Percentiles rank a stretch among this genome's conserved stretches.
Evolutionary conservation across 768 basidiomycete species (phyloP).

Genomic region (Paxillus involutus): DNA sequence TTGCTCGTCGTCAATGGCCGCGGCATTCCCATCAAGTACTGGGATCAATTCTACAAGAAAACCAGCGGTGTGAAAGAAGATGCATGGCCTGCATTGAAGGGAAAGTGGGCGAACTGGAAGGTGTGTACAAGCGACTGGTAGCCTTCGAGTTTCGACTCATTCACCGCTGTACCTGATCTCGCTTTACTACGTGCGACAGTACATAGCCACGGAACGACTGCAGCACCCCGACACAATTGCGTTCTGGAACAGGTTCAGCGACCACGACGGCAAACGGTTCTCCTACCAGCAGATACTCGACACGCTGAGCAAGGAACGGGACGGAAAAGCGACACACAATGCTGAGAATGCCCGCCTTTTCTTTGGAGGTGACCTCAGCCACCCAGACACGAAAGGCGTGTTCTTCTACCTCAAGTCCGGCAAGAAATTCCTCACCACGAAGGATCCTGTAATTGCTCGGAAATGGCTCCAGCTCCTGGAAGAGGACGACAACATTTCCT

Average conservation of each 20-base stretch:
- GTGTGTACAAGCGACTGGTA: background rate
- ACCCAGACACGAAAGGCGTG: too few relatives aligned
- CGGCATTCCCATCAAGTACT: conserved; percentile 13
- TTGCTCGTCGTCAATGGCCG: background rate
- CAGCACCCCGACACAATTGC: too few relatives aligned
- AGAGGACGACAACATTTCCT: too few relatives aligned
- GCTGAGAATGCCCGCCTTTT: background rate
- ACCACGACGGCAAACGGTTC: background rate
- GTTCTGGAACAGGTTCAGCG: background rate
- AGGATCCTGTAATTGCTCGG: too few relatives aligned
- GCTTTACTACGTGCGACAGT: background rate
- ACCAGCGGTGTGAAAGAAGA: background rate
- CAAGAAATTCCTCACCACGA: too few relatives aligned
- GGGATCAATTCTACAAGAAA: conserved; percentile 5
- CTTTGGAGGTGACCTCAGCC: too few relatives aligned
- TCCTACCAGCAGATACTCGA: background rate
- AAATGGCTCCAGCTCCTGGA: too few relatives aligned
- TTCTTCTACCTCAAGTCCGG: too few relatives aligned
- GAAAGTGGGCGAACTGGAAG: conserved; percentile 17
- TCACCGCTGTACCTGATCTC: too few relatives aligned
- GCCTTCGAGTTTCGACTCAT: too few relatives aligned
- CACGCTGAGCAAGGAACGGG: background rate
- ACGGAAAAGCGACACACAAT: background rate
- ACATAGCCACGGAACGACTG: background rate
- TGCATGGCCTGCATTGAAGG: conserved; percentile 13